Conservation (phyloP, 345 rosid species). For the Schrenkiella parvula region DNA sequence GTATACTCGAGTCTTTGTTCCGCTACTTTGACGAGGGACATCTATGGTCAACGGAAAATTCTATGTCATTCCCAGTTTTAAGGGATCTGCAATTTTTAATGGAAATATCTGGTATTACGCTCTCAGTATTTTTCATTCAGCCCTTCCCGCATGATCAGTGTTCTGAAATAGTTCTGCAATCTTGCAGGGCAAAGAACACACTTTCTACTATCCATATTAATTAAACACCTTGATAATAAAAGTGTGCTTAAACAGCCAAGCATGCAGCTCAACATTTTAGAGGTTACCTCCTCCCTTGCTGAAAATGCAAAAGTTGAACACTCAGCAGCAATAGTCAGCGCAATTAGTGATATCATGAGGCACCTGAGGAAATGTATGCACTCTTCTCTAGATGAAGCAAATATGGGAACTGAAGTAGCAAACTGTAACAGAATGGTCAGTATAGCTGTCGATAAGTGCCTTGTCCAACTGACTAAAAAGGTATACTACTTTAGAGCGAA, state of each 20-base stretch:
- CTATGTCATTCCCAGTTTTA: constrained; percentile 74
- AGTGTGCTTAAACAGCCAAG: constrained; percentile 70
- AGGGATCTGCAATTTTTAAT: constrained; percentile 84
- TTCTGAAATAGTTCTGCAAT: constrained; percentile 19
- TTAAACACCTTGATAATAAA: constrained; percentile 96
- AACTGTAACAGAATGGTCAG: constrained; percentile 54
- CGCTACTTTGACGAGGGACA: constrained; percentile 70
- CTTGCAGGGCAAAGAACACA: constrained; percentile 79
- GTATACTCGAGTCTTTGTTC: constrained; percentile 85
- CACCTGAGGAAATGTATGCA: constrained; percentile 88
- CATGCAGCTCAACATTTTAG: constrained; percentile 76
- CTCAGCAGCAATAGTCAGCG: constrained; percentile 77
- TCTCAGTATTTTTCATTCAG: background rate
- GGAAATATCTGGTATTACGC: constrained; percentile 67
- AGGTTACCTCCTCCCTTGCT: constrained; percentile 71
- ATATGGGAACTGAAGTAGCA: constrained; percentile 52
- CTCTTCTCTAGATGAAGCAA: constrained; percentile 69
- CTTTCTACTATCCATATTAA: constrained; percentile 72
- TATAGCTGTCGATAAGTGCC: constrained; percentile 84
- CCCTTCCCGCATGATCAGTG: constrained; percentile 11
- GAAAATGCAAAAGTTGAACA: constrained; percentile 60
- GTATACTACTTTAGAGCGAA: constrained; percentile 32
- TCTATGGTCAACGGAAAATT: constrained; percentile 73
- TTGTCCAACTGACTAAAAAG: constrained; percentile 65
- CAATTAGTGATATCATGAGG: constrained; percentile 77